Evolutionary conservation across 139 green algal species (phyloP), one percentile per base, ranked within the genome.

Genomic region (Tetratostichococcus sp.): DNA sequence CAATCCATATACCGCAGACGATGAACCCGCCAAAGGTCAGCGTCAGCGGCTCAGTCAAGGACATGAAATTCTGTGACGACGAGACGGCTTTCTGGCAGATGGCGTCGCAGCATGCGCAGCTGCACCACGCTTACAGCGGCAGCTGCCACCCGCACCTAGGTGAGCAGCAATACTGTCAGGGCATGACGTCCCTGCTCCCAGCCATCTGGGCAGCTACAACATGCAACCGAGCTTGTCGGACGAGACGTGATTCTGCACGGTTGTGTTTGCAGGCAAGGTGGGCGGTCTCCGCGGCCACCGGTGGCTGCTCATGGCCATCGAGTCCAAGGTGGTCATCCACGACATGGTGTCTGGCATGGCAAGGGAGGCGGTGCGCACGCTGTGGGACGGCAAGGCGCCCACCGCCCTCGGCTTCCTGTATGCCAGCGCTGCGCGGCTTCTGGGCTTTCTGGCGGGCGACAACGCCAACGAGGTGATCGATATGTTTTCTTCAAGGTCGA

Each of bases 291-390:
- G 82, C 65, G 80, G 83, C 16, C 72, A 75, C 57, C 72, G 86
- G 6, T 89, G 86, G 86, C 74, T 91, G 35, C 71, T 90, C 32
- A 69, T 84, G 0, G 87, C 85, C 1, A 88, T 83, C 30, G 87
- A 91, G 67, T 88, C 87, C 69, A 91, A 91, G 75, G 69, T 91
- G 2, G 57, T 88, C 22, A 73, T 91, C 70, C 67, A 85, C 31
- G 87, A 91, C 34, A 65, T 90, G 19, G 72, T 75, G 19, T 81
- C 71, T 17, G 66, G 76, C 3, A 59, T 67, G 1, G 72, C 66
- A 0, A 34, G 67, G 0, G 87, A 91, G 59, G 70, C 91, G 35
- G 70, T 86, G 1, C 79, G 86, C 68, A 65, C 76, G 19, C 67
- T 77, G 21, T 71, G 86, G 42, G 87, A 91, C 31, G 71, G 58